These are phyloP conservation scores for Darksidea phi DNA, from an alignment of 495 filamentous ascomycete genomes.

Conservation along the genomic window DNA sequence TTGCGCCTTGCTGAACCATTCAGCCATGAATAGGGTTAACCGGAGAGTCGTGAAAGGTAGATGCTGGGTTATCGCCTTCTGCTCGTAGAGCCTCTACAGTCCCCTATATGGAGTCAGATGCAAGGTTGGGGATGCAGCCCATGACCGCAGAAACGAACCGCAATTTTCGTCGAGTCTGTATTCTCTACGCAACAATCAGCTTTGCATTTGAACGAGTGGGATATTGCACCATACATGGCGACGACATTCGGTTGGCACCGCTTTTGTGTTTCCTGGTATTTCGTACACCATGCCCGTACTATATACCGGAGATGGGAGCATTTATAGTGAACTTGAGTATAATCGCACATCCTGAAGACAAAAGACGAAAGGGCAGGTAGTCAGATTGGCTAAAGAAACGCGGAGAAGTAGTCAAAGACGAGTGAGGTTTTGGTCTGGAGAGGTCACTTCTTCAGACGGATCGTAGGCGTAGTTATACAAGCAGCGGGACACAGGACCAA, in stretches of 20 bases:
- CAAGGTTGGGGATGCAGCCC: not conserved
- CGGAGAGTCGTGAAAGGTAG: slow-evolving; percentile 4
- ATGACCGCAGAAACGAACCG: slow-evolving; percentile 32
- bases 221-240: slow-evolving; percentile 43
- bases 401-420: slow-evolving; percentile 2
- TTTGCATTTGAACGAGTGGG: not conserved
- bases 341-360: slow-evolving; percentile 53
- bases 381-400: not conserved
- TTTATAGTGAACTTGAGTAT: slow-evolving; percentile 51
- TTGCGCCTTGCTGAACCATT: slow-evolving; percentile 30
- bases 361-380: slow-evolving; percentile 4
- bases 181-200: slow-evolving; percentile 38
- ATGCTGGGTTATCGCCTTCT: slow-evolving; percentile 6
- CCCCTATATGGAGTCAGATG: slow-evolving; percentile 8
- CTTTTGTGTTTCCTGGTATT: slow-evolving; percentile 50
- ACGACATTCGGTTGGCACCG: slow-evolving; percentile 52
- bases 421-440: slow-evolving; percentile 6
- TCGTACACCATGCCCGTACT: slow-evolving; percentile 55
- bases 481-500: slow-evolving; percentile 8
- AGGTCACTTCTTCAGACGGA: slow-evolving; percentile 16
- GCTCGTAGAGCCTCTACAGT: slow-evolving; percentile 26
- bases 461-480: slow-evolving; percentile 11
- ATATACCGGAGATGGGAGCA: slow-evolving; percentile 53
- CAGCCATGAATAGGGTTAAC: not conserved
- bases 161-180: slow-evolving; percentile 47